These are phyloP conservation scores for Blastomyces parvus DNA, from an alignment of 2,329 filamentous ascomycete genomes.

Conservation along the genomic window DNA sequence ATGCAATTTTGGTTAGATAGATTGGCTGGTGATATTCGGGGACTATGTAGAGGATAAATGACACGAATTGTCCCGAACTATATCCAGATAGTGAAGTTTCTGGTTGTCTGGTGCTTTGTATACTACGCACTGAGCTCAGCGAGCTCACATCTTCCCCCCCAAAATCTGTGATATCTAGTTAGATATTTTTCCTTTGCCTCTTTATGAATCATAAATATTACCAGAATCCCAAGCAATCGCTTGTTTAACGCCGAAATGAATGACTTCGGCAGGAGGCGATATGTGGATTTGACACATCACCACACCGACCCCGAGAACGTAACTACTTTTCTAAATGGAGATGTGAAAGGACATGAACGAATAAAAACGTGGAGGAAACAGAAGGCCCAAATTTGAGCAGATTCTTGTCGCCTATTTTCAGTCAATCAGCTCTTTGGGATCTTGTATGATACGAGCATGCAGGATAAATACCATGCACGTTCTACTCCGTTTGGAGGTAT, in stretches of 20 bases:
- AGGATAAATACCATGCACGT: not conserved
- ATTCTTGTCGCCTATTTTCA: not conserved
- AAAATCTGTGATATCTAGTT: not conserved
- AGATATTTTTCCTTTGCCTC: not conserved
- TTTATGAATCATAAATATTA: not conserved
- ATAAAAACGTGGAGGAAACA: not conserved
- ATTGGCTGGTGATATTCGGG: not conserved
- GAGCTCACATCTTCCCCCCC: not conserved
- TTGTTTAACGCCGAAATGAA: not conserved
- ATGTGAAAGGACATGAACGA: not conserved
- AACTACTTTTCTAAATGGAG: not conserved
- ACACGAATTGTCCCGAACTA: not conserved
- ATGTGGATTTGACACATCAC: not conserved
- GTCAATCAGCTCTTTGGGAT: conserved; percentile 3
- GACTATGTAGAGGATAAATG: not conserved
- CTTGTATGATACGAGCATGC: not conserved
- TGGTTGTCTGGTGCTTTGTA: not conserved
- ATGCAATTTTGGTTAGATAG: not conserved
- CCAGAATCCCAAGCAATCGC: not conserved
- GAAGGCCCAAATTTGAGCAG: not conserved
- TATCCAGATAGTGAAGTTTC: not conserved
- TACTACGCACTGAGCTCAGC: not conserved
- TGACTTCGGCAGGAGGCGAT: not conserved
- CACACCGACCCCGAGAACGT: not conserved
- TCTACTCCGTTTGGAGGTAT: not conserved